Base-by-base conservation (phyloP, 441 rosid species). In the Arabidopsis lyrata region DNA sequence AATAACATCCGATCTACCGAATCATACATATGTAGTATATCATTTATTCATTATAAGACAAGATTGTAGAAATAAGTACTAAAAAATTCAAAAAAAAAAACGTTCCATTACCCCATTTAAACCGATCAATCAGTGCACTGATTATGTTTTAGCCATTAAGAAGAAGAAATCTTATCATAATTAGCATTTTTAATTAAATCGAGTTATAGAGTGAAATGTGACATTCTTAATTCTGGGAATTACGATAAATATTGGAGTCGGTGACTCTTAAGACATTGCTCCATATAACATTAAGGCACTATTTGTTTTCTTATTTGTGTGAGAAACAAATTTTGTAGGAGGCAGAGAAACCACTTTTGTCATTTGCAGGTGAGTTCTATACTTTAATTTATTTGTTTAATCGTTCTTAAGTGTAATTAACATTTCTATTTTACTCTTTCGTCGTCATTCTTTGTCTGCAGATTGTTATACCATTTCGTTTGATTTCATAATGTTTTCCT, bases 341-440 rank as follows among this genome's bases (percentile, higher is more conserved):
- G 55, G 45, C 48, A 67, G 60, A 50, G 63, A 50, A 24, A 18
- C 31, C 35, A 50, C 18, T 66, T 57, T 11, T 29, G 14, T 74
- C 29, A 42, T 47, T 57, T 58, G 47, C 36, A 75, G 74, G 74
- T 5, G 52, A 75, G 74, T 62, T 54, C 58, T 62, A 61, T 62
- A 61, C 24, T 27, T 75, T 38, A 58, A 8, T 42, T 13, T 34
- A 2, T 20, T 38, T 34, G 8, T 61, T 3, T 44, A 62, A 38
- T 63, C 47, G 39, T 47, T 27, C 0, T 29, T 29, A 29, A 29
- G 31, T 29, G 31, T 29, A 29, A 29, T 29, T 29, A 29, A 29
- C 31, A 29, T 4, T 29, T 29, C 31, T 29, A 4, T 15, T 41
- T 45, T 31, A 63, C 42, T 49, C 55, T 52, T 71, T 39, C 8